Percentiles rank a stretch among this genome's conserved stretches.
Evolutionary conservation across 441 rosid genomes (phyloP).

Genomic region (Erysimum pusillum): DNA sequence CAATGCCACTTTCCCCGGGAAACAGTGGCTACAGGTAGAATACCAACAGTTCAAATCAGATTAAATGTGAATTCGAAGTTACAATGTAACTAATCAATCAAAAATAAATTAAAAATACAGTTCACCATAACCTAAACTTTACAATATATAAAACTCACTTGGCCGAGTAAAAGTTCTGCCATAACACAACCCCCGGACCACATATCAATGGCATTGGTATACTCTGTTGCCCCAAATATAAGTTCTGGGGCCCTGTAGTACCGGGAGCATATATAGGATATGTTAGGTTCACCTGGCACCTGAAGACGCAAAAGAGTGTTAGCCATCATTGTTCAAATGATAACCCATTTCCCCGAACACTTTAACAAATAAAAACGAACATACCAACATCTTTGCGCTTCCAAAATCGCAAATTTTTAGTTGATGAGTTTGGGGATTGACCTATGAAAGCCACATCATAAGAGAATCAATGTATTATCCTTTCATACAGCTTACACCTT

Average conservation of each 20-base stretch:
- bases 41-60: conserved; percentile 17
- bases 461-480: conserved; percentile 18
- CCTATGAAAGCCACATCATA: conserved; percentile 55
- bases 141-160: conserved; percentile 51
- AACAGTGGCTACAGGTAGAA: conserved; percentile 75
- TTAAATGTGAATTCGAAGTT: neutral
- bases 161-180: conserved; percentile 91
- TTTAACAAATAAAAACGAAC: conserved; percentile 14
- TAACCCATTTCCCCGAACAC: conserved; percentile 23
- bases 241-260: conserved; percentile 93
- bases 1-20: conserved; percentile 95
- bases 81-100: neutral
- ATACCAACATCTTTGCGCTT: conserved; percentile 95
- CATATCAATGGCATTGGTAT: conserved; percentile 84
- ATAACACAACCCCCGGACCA: conserved; percentile 90
- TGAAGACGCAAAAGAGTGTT: conserved; percentile 47
- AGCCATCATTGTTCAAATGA: conserved; percentile 35
- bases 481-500: conserved; percentile 1
- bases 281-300: conserved; percentile 91
- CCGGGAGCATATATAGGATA: conserved; percentile 87
- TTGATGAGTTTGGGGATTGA: conserved; percentile 81
- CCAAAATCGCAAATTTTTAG: conserved; percentile 93
- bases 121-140: conserved; percentile 12
- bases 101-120: neutral
- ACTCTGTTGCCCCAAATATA: conserved; percentile 90